Evolutionary conservation across 1,284 basidiomycete species (phyloP).

Genomic region (Phenoliferia sp.): DNA sequence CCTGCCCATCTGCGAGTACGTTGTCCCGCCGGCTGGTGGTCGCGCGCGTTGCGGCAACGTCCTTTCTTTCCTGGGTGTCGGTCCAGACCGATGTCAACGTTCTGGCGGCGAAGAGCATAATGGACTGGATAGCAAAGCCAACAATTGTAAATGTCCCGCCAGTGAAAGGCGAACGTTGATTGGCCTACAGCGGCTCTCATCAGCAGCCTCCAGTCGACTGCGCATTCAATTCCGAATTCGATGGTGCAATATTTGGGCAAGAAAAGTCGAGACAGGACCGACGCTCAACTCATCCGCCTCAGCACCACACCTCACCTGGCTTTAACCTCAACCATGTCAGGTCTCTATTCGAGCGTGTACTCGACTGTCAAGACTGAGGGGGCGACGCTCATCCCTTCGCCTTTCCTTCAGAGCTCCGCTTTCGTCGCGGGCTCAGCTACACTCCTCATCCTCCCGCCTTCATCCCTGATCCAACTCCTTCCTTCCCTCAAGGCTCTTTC

Average conservation of each 20-base stretch:
- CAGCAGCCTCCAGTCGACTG: not conserved
- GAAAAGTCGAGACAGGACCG: not conserved
- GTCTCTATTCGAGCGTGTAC: conserved; percentile 17
- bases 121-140: too few species aligned
- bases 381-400: conserved; percentile 17
- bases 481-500: conserved; percentile 19
- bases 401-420: conserved; percentile 13
- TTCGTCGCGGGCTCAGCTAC: conserved; percentile 8
- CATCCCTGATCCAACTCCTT: conserved; percentile 23
- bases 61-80: too few species aligned
- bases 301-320: not conserved
- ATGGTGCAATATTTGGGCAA: not conserved
- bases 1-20: too few species aligned
- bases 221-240: not conserved
- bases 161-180: too few species aligned
- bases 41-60: too few species aligned
- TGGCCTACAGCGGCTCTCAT: not conserved
- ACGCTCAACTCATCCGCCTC: not conserved
- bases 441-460: conserved; percentile 18
- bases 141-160: too few species aligned
- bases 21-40: too few species aligned
- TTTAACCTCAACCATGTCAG: conserved; percentile 6
- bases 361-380: conserved; percentile 12
- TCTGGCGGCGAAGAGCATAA: too few species aligned
- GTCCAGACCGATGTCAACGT: too few species aligned